Evolutionary conservation across 305 asterid genomes (phyloP).

Genomic region (Vinca major): DNA sequence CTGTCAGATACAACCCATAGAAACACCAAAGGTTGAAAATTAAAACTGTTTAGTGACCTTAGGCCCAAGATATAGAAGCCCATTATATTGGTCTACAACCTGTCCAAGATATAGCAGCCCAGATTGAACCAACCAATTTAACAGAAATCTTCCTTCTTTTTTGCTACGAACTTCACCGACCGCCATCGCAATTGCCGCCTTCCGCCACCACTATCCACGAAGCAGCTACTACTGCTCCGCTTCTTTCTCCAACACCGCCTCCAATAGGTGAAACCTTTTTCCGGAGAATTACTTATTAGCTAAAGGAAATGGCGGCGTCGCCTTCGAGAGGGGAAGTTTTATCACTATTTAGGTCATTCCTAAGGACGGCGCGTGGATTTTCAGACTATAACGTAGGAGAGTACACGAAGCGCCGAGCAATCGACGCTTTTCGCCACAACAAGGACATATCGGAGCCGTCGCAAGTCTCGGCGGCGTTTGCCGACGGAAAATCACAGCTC

Average conservation of each 20-base stretch:
- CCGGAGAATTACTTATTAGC: neutral
- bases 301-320: conserved; percentile 23
- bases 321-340: conserved; percentile 52
- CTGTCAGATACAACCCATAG: no score
- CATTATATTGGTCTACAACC: no score
- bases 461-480: conserved; percentile 40
- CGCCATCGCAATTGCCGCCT: no score
- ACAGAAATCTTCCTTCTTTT: no score
- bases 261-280: neutral
- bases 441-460: conserved; percentile 37
- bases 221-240: no score
- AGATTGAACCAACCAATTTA: no score
- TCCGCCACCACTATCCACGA: no score
- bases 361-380: conserved; percentile 56
- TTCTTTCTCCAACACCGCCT: neutral
- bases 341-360: conserved; percentile 53
- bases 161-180: no score
- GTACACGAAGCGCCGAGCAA: conserved; percentile 62
- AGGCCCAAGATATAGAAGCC: no score
- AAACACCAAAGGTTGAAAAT: no score
- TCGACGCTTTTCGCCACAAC: conserved; percentile 63
- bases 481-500: conserved; percentile 70
- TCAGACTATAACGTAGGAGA: conserved; percentile 71
- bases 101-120: no score
- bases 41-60: no score